Base-by-base conservation (phyloP, 148 eudicot genomes). In the Linanthus parryae region DNA sequence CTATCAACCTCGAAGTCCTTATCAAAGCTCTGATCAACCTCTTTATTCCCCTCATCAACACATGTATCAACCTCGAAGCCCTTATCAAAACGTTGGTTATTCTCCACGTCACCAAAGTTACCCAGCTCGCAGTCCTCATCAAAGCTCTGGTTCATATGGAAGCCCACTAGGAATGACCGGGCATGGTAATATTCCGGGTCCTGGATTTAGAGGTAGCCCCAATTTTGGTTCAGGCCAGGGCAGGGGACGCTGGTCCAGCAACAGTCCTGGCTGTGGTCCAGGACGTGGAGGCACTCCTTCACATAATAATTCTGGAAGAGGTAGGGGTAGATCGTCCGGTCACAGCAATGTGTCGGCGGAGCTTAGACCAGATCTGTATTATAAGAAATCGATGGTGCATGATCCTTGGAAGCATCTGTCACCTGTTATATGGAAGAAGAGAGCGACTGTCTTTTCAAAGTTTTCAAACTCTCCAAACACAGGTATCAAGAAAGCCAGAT, bases 331-430 rank as follows among this genome's bases (percentile, higher is more conserved):
- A 48, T 68, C 65, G 65, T 52, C 50, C 39, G 70, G 74, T 31
- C 51, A 28, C 50, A 37, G 48, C 55, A 43, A 51, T 23, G 59
- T 43, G 35, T 62, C 67, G 16, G 63, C 65, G 27, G 72, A 25
- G 63, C 65, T 20, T 54, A 49, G 66, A 51, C 66, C 66, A 19
- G 42, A 56, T 48, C 20, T 8, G 8, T 68, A 62, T 54, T 83
- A 66, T 44, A 22, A 69, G 52, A 79, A 66, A 65, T 79, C 85
- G 46, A 83, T 83, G 90, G 50, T 79, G 14, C 80, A 79, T 53
- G 85, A 83, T 42, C 85, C 90, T 2, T 83, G 90, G 90, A 51
- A 69, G 55, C 50, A 44, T 38, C 59, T 83, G 54, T 31, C 68
- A 37, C 83, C 90, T 26, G 79, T 77, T 31, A 23, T 66, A 42